Evolutionary conservation across 108 stramenopile genomes (phyloP).

Genomic region (Skeletonema grethae): DNA sequence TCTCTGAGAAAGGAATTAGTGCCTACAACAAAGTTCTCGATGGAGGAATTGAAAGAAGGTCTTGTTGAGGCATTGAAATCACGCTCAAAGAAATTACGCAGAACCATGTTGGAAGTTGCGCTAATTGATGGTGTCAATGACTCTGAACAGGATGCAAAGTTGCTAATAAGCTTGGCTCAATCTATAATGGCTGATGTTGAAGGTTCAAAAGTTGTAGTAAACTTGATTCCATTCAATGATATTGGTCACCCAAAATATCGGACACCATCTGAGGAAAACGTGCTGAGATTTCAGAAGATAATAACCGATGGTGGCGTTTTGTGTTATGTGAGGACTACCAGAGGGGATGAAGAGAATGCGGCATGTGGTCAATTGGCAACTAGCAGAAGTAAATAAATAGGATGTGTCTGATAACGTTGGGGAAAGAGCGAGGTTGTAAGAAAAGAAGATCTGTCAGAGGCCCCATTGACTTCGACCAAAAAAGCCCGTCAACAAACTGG

Average conservation of each 20-base stretch:
- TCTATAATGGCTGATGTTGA: conserved; percentile 58
- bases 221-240: conserved; percentile 89
- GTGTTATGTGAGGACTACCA: conserved; percentile 63
- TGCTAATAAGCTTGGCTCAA: conserved; percentile 66
- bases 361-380: conserved; percentile 90
- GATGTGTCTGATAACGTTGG: too few relatives aligned
- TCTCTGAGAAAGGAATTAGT: conserved; percentile 71
- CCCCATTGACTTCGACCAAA: too few relatives aligned
- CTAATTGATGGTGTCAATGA: conserved; percentile 88
- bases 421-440: too few relatives aligned
- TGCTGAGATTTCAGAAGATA: conserved; percentile 59
- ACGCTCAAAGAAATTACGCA: conserved; percentile 54
- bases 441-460: too few relatives aligned
- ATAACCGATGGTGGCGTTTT: conserved; percentile 49
- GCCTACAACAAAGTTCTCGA: conserved; percentile 78
- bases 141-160: conserved; percentile 69
- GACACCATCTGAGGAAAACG: conserved; percentile 57
- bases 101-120: conserved; percentile 80
- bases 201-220: conserved; percentile 69
- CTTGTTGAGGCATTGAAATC: conserved; percentile 62
- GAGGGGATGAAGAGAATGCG: conserved; percentile 86
- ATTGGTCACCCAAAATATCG: conserved; percentile 61
- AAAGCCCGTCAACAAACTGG: too few relatives aligned
- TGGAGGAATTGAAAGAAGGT: conserved; percentile 74
- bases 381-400: background rate